A percentile compares a stretch with the other conserved stretches of the same genome.
These are phyloP conservation scores for Trichophaea hybrida DNA, from an alignment of 2,329 filamentous ascomycete species.

Conservation along the genomic window DNA sequence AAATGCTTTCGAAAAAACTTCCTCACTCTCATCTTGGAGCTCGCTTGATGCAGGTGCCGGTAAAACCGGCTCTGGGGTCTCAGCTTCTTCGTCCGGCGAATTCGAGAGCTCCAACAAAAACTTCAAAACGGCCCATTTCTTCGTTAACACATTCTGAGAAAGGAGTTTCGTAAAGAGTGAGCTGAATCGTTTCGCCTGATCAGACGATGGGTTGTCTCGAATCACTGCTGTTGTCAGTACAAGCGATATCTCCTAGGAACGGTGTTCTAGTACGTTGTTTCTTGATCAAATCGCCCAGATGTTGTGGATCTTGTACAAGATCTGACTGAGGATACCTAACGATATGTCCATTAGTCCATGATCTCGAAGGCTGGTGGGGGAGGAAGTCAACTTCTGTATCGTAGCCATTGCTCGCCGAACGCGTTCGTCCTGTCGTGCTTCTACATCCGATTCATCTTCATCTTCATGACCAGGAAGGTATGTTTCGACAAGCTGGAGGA, in stretches of 20 bases:
- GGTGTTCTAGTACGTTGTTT: constrained; percentile 42
- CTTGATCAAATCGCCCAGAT: constrained; percentile 86
- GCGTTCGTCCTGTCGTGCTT: constrained; percentile 15
- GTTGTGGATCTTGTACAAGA: constrained; percentile 62
- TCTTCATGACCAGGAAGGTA: constrained; percentile 18
- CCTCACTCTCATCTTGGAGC: constrained; percentile 5
- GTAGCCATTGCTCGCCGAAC: constrained; percentile 31
- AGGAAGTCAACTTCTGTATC: constrained; percentile 37
- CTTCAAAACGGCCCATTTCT: constrained; percentile 95
- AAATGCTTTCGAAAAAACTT: constrained; percentile 19
- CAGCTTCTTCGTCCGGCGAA: background rate
- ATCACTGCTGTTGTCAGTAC: constrained; percentile 39
- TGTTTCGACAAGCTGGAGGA: constrained; percentile 19
- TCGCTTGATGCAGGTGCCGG: constrained; percentile 9
- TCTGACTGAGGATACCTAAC: constrained; percentile 29
- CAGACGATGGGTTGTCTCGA: constrained; percentile 56
- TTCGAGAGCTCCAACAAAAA: constrained; percentile 40
- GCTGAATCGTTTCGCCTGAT: constrained; percentile 67
- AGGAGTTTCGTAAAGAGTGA: constrained; percentile 82
- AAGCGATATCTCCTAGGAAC: background rate
- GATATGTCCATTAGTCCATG: constrained; percentile 24
- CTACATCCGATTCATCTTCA: constrained; percentile 14
- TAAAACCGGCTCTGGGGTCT: background rate
- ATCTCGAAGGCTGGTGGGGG: constrained; percentile 10
- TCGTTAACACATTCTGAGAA: constrained; percentile 77